phyloP scores from a whole-genome alignment of 306 rosid species.

The Sphenostylis stenocarpa region DNA sequence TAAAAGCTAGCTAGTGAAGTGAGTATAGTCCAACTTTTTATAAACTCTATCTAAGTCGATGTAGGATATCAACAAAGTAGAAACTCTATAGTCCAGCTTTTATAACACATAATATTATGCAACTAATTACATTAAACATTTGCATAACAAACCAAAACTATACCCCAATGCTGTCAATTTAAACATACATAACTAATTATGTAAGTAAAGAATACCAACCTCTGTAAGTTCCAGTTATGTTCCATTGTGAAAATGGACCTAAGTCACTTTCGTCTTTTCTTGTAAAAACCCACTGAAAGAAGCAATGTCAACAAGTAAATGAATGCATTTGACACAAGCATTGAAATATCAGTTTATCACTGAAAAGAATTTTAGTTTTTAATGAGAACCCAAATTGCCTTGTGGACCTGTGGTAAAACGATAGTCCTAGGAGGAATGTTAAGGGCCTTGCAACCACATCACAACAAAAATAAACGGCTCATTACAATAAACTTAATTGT shows the following conservation, averaged over 20 bases:
- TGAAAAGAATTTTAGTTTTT: not conserved
- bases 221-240: constrained; percentile 93
- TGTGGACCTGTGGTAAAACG: not conserved
- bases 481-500: not conserved
- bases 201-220: constrained; percentile 56
- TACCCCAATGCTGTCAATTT: not conserved
- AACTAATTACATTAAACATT: constrained; percentile 16
- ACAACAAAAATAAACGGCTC: not conserved
- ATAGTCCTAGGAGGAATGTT: constrained; percentile 1
- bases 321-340: constrained; percentile 27
- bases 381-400: not conserved
- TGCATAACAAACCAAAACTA: constrained; percentile 1
- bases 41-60: not conserved
- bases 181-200: not conserved
- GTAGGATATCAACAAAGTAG: not conserved
- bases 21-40: not conserved
- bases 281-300: constrained; percentile 84
- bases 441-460: constrained; percentile 4
- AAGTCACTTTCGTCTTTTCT: constrained; percentile 81
- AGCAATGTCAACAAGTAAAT: constrained; percentile 37
- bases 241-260: constrained; percentile 92
- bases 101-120: not conserved
- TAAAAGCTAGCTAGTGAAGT: too few species aligned
- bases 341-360: not conserved
- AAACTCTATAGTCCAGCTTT: not conserved